These are phyloP conservation scores for Malus hybrid DNA, from an alignment of 331 rosid genomes.

Conservation along the genomic window DNA sequence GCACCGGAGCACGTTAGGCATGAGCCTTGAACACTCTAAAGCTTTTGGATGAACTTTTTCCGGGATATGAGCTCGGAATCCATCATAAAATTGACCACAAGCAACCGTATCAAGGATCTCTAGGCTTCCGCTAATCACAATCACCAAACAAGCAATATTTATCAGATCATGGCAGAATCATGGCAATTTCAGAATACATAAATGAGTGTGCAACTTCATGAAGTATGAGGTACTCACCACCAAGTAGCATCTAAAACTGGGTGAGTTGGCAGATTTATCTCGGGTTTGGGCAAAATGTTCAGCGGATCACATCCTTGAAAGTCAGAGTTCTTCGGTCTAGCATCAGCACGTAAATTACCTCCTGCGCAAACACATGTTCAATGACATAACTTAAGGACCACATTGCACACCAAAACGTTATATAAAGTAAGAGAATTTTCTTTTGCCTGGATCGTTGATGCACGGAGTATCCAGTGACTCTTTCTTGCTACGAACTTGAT, in stretches of 20 bases:
- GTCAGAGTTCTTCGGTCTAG: neutral
- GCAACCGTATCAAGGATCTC: neutral
- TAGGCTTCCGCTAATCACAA: conserved; percentile 10
- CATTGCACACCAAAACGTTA: neutral
- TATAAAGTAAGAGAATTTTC: neutral
- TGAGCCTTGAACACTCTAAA: neutral
- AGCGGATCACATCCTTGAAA: neutral
- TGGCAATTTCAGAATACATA: neutral
- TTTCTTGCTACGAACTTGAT: neutral
- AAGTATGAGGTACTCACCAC: conserved; percentile 10
- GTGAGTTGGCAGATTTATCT: neutral
- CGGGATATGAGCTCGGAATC: conserved; percentile 4
- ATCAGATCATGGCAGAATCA: neutral
- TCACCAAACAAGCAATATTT: neutral
- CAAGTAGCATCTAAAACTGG: conserved; percentile 2
- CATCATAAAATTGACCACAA: conserved; percentile 4
- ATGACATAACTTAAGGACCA: neutral
- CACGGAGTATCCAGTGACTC: neutral
- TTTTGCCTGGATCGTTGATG: neutral
- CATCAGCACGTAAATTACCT: neutral
- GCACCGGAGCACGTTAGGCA: conserved; percentile 5
- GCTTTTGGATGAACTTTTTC: neutral
- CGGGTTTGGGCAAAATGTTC: neutral
- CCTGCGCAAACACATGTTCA: neutral
- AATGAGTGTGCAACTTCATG: neutral